These are phyloP conservation scores for Trifolium dubium DNA, from an alignment of 306 rosid genomes.

Conservation along the genomic window DNA sequence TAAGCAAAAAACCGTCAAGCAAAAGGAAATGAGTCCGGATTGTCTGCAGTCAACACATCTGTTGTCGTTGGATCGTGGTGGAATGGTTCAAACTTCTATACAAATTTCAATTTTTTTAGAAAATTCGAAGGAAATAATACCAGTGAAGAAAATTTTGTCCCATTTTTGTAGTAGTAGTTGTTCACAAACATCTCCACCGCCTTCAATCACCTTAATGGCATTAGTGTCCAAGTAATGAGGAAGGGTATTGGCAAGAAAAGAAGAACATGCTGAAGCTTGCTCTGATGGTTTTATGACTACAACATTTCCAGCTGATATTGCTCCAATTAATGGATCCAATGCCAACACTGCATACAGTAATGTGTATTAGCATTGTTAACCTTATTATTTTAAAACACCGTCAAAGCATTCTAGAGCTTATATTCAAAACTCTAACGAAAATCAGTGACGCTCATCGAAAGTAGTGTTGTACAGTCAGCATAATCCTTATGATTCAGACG, in stretches of 20 bases:
- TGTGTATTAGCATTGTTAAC: neutral
- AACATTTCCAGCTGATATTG: slow-evolving; percentile 86
- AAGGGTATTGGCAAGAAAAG: slow-evolving; percentile 64
- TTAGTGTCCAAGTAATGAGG: slow-evolving; percentile 74
- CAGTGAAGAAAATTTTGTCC: slow-evolving; percentile 96
- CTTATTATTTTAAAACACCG: neutral
- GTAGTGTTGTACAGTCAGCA: no score
- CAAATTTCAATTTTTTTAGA: neutral
- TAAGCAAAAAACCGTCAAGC: slow-evolving; percentile 16
- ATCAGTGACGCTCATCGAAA: no score
- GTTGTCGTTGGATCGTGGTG: neutral
- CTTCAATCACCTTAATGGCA: slow-evolving; percentile 76
- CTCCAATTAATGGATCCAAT: slow-evolving; percentile 91
- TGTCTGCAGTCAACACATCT: neutral
- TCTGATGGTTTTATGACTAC: slow-evolving; percentile 81
- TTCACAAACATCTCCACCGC: slow-evolving; percentile 60
- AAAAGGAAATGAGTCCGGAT: neutral
- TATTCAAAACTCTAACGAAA: no score
- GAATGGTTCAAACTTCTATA: neutral
- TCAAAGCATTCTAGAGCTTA: slow-evolving; percentile 10
- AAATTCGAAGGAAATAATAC: slow-evolving; percentile 48
- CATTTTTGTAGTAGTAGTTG: slow-evolving; percentile 65
- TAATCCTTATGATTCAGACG: no score
- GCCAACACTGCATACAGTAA: slow-evolving; percentile 58
- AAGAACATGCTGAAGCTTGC: slow-evolving; percentile 71